phyloP scores from a whole-genome alignment of 352 stramenopile species.

The Phytophthora melonis region DNA sequence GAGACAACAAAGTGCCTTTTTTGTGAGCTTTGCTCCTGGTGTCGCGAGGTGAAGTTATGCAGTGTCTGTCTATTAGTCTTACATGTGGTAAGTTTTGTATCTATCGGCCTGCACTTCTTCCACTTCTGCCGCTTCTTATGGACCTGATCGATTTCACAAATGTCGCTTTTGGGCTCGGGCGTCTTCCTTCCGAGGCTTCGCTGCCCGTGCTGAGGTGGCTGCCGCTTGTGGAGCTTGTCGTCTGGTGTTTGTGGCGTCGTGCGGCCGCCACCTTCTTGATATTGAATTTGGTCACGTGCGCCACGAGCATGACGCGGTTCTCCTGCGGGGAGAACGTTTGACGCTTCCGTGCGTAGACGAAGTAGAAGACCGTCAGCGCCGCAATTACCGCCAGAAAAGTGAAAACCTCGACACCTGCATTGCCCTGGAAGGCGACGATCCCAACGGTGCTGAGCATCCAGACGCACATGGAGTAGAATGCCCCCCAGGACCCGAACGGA shows the following conservation, averaged over 20 bases:
- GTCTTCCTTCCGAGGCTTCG: background rate
- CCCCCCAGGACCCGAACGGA: slow-evolving; percentile 44
- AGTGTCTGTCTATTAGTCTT: no score
- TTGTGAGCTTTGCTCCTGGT: no score
- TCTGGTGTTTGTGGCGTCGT: slow-evolving; percentile 13
- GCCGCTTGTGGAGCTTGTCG: slow-evolving; percentile 1
- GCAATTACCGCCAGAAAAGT: slow-evolving; percentile 29
- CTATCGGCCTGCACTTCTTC: slow-evolving; percentile 8
- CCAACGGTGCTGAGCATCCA: slow-evolving; percentile 43
- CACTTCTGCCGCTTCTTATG: slow-evolving; percentile 6
- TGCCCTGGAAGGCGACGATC: slow-evolving; percentile 40
- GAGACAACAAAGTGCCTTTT: no score
- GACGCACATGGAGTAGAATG: slow-evolving; percentile 42
- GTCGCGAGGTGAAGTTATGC: no score
- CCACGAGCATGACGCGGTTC: slow-evolving; percentile 51
- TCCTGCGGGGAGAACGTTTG: slow-evolving; percentile 56
- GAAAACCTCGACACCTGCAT: slow-evolving; percentile 33
- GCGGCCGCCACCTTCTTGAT: slow-evolving; percentile 35
- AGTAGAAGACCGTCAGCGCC: slow-evolving; percentile 46
- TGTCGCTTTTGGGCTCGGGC: background rate
- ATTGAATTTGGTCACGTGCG: slow-evolving; percentile 58
- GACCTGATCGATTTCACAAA: slow-evolving; percentile 18
- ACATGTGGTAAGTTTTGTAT: no score
- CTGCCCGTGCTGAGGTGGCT: slow-evolving; percentile 15
- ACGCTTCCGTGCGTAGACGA: slow-evolving; percentile 41